Percentiles rank a stretch among this genome's conserved stretches.
These are phyloP conservation scores for Eremochloa ophiuroides DNA, from an alignment of 176 grass and related monocot species.

Conservation along the genomic window DNA sequence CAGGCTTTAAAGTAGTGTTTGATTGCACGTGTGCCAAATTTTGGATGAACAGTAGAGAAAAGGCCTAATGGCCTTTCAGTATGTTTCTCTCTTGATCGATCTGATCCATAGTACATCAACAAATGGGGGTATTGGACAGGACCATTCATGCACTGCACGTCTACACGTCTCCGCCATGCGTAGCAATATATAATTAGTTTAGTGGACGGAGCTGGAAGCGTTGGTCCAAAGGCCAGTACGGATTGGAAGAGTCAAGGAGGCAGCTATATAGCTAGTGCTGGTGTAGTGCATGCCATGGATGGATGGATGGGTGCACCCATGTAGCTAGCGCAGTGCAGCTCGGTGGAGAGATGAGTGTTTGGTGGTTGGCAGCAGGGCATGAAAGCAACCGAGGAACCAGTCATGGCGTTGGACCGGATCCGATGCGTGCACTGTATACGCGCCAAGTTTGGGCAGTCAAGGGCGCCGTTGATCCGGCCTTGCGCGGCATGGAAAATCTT, in stretches of 20 bases:
- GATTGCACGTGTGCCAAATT: neutral
- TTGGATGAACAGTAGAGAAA: neutral
- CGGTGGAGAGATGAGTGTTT: neutral
- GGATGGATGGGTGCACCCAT: neutral
- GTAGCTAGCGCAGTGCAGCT: neutral
- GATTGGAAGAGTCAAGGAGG: neutral
- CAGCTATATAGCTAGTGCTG: neutral
- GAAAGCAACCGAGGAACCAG: constrained; percentile 16
- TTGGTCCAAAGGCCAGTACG: no score
- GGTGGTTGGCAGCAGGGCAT: constrained; percentile 18
- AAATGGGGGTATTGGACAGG: neutral
- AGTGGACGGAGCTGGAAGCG: neutral
- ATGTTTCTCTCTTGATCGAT: neutral
- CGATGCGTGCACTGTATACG: neutral
- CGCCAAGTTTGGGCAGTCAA: neutral
- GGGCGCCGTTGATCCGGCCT: constrained; percentile 7
- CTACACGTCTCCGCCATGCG: neutral
- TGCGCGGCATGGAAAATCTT: neutral
- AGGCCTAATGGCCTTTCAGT: neutral
- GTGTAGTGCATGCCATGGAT: neutral
- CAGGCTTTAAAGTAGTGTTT: neutral
- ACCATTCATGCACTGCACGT: neutral
- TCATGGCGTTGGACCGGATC: constrained; percentile 12
- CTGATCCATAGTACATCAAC: neutral
- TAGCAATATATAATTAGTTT: no score